Base-by-base conservation (phyloP, 2,329 filamentous ascomycete species). In the Cercospora canescens region DNA sequence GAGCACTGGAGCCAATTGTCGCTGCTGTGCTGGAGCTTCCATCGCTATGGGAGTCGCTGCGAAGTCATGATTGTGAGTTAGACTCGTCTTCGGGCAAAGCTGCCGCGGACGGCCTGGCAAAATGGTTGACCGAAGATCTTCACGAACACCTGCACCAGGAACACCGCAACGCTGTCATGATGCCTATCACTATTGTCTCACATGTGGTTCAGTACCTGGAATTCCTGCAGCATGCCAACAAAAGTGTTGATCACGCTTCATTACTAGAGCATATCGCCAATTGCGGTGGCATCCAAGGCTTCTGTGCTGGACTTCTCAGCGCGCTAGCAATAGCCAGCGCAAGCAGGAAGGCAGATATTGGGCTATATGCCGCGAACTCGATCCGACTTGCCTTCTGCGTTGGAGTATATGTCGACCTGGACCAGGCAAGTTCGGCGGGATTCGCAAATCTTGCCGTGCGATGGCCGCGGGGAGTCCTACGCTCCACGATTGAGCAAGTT, bases 341-440 rank as follows among this genome's bases (percentile, higher is more conserved):
- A 88, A 92, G 75, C 90, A 50, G 67, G 16, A 92, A 96, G 72
- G 92, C 96, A 16, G 66, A 65, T n/a, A 32, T 68, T 32, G 60
- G 30, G 28, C 14, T 24, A 5, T 62, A 21, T 35, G 59, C 52
- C 26, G 59, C 63, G 79, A 87, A 94, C 69, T 92, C 92, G 60
- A 85, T 86, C 4, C 92, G 89, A 74, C 83, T 98, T 55, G 93
- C 92, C 0, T 87, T 85, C 9, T 85, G 94, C 54, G 85, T 98
- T 32, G 89, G 91, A 24, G 88, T 92, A 67, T 89, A 93, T 69
- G 83, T 99, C 8, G 85, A 68, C 30, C 21, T 32, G n/a, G 63
- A 60, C 32, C 39, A 64, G n/a, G 35, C 54, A 32, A n/a, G 57
- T 35, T 32, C 14, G 30, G 45, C n/a, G 8, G 39, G 26, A 28